Base-by-base conservation (phyloP, 1,284 basidiomycete genomes). In the Leccinum ponderosum region DNA sequence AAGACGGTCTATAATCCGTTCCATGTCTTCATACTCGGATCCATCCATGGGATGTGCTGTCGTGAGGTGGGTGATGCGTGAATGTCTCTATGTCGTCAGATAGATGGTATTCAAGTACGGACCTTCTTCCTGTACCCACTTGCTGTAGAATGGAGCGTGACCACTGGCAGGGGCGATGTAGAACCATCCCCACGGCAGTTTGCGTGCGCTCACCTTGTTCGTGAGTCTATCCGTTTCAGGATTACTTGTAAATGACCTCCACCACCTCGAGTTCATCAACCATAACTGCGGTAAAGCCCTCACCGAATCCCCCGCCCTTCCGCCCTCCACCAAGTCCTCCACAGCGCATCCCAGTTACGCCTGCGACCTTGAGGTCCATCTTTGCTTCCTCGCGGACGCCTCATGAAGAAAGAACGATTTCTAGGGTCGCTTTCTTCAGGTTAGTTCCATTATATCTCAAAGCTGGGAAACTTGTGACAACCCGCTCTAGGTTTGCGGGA, bases 371-470 rank as follows among this genome's bases (percentile, higher is more conserved):
- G 60, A 82, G 91, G 42, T 87, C 87, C 56, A 93, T 93, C 65
- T 93, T 93, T 71, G 86, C 91, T 27, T 93, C 90, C 9, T 93
- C 91, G 27, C 82, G 91, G 11, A 87, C 89, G 1, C 84, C 87
- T 2, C 77, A 87, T 57, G 91, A 93, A 72, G 91, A 93, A 73
- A 84, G 91, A 37, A 87, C 89, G 0, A 85, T 93, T 55, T 93
- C 91, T 42, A 83, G 90, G 14, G 81, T 91, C 53, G 91, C 91
- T 51, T 93, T 93, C 79, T 93, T 93, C 74, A 83, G 91, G 91
- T 89, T 71, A 33, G 44, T 35, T 57, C 31, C 17, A 17, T 42
- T 7, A 3, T 7, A 3, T 11, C 17, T 14, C 55, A 20, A n/a
- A 6, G 2, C 15, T 42, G 29, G 2, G 4, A 39, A 31, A 12